Evolutionary conservation across 495 filamentous ascomycete species (phyloP), one percentile per base, ranked within the genome.

Genomic region (Aspergillus conjunctus): DNA sequence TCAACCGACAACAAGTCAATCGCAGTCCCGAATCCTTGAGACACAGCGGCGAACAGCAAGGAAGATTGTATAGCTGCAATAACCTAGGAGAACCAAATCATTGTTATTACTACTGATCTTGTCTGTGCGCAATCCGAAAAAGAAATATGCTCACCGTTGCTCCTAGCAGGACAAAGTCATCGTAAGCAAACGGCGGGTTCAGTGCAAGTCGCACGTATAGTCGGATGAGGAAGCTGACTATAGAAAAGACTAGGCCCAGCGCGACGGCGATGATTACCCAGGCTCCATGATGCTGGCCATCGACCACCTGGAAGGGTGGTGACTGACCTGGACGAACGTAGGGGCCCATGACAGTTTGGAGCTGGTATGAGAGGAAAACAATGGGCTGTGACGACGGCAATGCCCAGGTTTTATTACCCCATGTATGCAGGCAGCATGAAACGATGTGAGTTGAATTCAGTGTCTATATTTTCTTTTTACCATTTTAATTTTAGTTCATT

Each of bases 251-350:
- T 21, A 85, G 71, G 4, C 78, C 72, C 2, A 83, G 62, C 0
- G 80, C 78, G 7, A 74, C 74, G 0, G 70, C 72, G 46, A 85
- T 84, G 32, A 83, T 77, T 1, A 81, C 59, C 66, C 73, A 73
- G 14, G 73, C 79, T 20, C 71, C 69, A 63, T 79, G 77, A 59
- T 81, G 74, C 21, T 61, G 54, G 17, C 74, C 71, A 49, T 77
- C 74, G 12, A 77, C 68, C 21, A 75, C 73, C 65, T 75, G 69
- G 44, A 77, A 77, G 33, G 74, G 74, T 43, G 74, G 70, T 52
- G 74, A 73, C 52, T 77, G 70, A 55, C 74, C 74, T 21, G 73
- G 67, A 12, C 70, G 71, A 26, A 77, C 68, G 63, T 70, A 63
- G 14, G 69, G 68, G 63, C 68, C 70, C 68, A 70, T 72, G 60